These are phyloP conservation scores for Psilocybe cubensis DNA, from an alignment of 768 basidiomycete species.

Conservation along the genomic window DNA sequence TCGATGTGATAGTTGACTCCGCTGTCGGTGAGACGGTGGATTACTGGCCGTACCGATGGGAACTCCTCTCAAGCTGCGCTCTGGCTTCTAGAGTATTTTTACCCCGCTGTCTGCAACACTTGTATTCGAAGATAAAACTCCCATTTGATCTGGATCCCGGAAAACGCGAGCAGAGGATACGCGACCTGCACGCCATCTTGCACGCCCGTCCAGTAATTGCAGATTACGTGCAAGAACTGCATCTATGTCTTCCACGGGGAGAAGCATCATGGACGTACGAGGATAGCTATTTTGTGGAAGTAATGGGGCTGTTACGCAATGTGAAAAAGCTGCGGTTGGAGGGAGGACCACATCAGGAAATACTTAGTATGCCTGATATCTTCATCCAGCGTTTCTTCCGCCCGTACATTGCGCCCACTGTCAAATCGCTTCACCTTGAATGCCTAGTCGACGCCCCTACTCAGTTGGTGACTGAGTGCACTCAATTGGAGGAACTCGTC, in stretches of 20 bases:
- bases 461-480: background rate
- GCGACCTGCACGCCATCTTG: background rate
- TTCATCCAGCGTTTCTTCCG: background rate
- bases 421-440: background rate
- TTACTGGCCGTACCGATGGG: background rate
- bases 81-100: background rate
- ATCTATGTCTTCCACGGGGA: background rate
- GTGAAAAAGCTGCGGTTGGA: background rate
- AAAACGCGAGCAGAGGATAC: background rate
- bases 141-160: background rate
- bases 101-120: background rate
- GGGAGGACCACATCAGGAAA: background rate
- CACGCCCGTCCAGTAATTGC: background rate
- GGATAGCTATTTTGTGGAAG: background rate
- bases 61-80: background rate
- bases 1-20: background rate
- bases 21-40: background rate
- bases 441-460: background rate
- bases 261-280: background rate
- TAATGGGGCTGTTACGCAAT: background rate
- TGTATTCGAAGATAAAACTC: background rate
- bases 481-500: background rate
- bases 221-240: background rate
- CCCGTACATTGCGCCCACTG: background rate
- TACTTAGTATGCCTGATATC: background rate